Conservation (phyloP, 495 filamentous ascomycete genomes). For the Amphirosellinia nigrospora region DNA sequence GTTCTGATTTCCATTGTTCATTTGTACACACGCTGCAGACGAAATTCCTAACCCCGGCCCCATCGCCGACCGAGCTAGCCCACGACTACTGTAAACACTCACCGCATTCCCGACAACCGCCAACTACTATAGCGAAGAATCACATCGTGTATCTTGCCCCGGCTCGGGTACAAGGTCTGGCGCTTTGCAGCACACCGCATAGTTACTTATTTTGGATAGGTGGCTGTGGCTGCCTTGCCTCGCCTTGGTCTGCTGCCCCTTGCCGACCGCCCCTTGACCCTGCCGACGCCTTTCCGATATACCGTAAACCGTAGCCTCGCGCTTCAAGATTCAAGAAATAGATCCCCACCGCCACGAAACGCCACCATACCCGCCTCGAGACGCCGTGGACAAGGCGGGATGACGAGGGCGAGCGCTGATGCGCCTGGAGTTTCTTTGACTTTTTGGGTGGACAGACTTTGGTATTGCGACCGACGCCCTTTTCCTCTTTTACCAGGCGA, state of each 20-base stretch:
- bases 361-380: neutral
- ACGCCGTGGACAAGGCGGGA: slow-evolving; percentile 15
- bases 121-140: slow-evolving; percentile 5
- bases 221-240: too few species aligned
- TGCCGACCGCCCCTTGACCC: slow-evolving; percentile 25
- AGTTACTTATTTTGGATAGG: neutral
- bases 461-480: slow-evolving; percentile 14
- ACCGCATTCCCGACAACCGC: slow-evolving; percentile 23
- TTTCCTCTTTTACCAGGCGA: neutral
- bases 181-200: slow-evolving; percentile 26
- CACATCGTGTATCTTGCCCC: slow-evolving; percentile 18
- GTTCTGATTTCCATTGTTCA: slow-evolving; percentile 19
- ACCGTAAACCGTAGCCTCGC: neutral
- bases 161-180: slow-evolving; percentile 7
- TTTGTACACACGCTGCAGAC: slow-evolving; percentile 35
- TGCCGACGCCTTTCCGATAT: slow-evolving; percentile 4
- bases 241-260: slow-evolving; percentile 30
- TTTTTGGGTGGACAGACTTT: slow-evolving; percentile 22
- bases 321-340: slow-evolving; percentile 3
- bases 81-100: slow-evolving; percentile 19
- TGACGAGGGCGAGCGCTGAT: slow-evolving; percentile 27
- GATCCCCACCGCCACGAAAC: neutral
- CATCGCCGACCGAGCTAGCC: slow-evolving; percentile 35
- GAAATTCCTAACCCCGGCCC: slow-evolving; percentile 33
- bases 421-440: slow-evolving; percentile 19